Percentiles rank a stretch among this genome's conserved stretches.
Evolutionary conservation across 495 filamentous ascomycete genomes (phyloP).

Genomic region (Hypoxylon fuscum): DNA sequence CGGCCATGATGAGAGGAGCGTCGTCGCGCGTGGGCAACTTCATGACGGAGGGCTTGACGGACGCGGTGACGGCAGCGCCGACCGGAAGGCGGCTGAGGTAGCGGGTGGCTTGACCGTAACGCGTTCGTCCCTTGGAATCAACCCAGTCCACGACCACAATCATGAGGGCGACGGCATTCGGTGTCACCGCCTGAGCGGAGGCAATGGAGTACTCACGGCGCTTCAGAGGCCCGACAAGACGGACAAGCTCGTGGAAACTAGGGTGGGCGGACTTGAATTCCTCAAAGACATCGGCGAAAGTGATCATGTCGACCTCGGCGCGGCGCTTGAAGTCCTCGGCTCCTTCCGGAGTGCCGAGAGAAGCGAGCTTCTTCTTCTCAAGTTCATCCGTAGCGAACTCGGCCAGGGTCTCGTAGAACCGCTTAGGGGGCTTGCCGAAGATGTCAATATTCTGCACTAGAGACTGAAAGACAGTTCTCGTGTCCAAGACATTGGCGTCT

Average conservation of each 20-base stretch:
- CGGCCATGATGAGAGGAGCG: constrained; percentile 97
- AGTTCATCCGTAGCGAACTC: constrained; percentile 84
- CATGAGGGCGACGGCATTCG: constrained; percentile 87
- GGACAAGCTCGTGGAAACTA: constrained; percentile 86
- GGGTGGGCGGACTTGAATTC: constrained; percentile 91
- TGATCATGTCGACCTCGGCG: constrained; percentile 91
- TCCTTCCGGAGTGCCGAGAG: constrained; percentile 82
- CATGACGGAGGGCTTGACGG: constrained; percentile 96
- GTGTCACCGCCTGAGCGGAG: constrained; percentile 91
- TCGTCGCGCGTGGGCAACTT: constrained; percentile 88
- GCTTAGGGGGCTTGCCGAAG: constrained; percentile 94
- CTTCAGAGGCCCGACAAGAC: constrained; percentile 90
- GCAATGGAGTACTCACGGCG: constrained; percentile 98
- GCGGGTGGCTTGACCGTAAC: constrained; percentile 90
- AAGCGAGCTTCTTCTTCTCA: constrained; percentile 81
- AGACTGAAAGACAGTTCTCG: constrained; percentile 92
- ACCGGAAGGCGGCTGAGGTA: constrained; percentile 79
- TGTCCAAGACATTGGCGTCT: constrained; percentile 77
- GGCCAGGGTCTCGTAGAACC: constrained; percentile 92
- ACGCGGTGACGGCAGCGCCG: constrained; percentile 83
- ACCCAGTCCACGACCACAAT: constrained; percentile 98
- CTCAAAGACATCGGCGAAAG: constrained; percentile 88
- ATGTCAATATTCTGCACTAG: constrained; percentile 95
- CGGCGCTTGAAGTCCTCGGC: constrained; percentile 94
- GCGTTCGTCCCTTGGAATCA: constrained; percentile 84